A percentile compares a stretch with the other conserved stretches of the same genome.
phyloP scores from a whole-genome alignment of 148 eudicot species.

The Chenopodium berlandieri region DNA sequence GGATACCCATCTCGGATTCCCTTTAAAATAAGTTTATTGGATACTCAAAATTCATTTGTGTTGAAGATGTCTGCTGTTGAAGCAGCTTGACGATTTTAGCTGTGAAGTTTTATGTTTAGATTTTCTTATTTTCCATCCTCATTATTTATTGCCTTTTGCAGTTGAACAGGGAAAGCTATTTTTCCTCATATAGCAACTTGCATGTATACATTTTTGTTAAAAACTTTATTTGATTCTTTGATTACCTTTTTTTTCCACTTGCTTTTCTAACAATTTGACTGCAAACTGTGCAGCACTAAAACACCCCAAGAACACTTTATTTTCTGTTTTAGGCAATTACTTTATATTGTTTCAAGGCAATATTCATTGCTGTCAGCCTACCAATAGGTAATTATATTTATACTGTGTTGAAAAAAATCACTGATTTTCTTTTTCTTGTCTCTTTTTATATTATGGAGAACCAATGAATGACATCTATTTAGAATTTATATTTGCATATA shows the following conservation, averaged over 20 bases:
- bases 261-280: conserved; percentile 7
- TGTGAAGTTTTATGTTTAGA: conserved; percentile 12
- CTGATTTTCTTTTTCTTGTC: background rate
- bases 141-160: background rate
- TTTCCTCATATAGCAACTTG: background rate
- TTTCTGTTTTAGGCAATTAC: background rate
- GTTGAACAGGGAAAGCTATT: background rate
- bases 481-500: too few relatives aligned
- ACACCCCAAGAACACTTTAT: background rate
- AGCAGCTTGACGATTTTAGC: conserved; percentile 20
- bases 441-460: too few relatives aligned
- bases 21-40: conserved; percentile 36
- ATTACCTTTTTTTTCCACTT: background rate
- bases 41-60: conserved; percentile 25
- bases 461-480: background rate
- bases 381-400: too few relatives aligned
- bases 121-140: background rate
- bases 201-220: background rate
- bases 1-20: conserved; percentile 39
- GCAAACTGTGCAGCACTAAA: background rate
- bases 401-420: too few relatives aligned
- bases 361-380: background rate
- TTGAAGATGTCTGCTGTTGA: conserved; percentile 18
- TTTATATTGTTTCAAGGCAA: too few relatives aligned
- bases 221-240: background rate